Evolutionary conservation across 2,329 filamentous ascomycete genomes (phyloP).

Genomic region (Verruconis gallopava): DNA sequence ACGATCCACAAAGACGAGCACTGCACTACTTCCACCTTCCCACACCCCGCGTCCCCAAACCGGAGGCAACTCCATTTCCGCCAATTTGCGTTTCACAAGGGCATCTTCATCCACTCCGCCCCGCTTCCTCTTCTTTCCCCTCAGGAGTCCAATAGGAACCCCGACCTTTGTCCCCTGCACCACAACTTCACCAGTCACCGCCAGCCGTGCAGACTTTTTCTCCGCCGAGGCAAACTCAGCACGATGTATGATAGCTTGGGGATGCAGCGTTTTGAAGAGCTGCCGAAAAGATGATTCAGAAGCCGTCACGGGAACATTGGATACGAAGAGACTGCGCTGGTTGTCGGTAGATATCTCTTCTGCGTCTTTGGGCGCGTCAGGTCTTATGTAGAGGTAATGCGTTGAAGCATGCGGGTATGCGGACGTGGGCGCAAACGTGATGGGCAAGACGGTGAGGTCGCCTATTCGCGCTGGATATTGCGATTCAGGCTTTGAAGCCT

Average conservation of each 20-base stretch:
- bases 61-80: slow-evolving; percentile 48
- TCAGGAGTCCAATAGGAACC: slow-evolving; percentile 23
- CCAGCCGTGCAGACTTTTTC: slow-evolving; percentile 28
- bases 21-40: slow-evolving; percentile 61
- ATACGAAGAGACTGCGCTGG: slow-evolving; percentile 72
- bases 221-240: slow-evolving; percentile 58
- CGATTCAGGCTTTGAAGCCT: too few species aligned
- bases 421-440: neutral
- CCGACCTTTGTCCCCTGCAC: slow-evolving; percentile 17
- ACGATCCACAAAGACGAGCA: slow-evolving; percentile 74
- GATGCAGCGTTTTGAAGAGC: slow-evolving; percentile 52
- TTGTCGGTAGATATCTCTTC: slow-evolving; percentile 52
- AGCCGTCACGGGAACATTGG: slow-evolving; percentile 76
- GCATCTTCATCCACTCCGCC: slow-evolving; percentile 26
- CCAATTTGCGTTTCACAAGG: slow-evolving; percentile 29
- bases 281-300: slow-evolving; percentile 64
- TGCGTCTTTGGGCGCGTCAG: slow-evolving; percentile 61
- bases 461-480: neutral
- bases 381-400: slow-evolving; percentile 79
- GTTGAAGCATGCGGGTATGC: neutral
- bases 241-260: slow-evolving; percentile 56
- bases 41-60: slow-evolving; percentile 63
- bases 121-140: slow-evolving; percentile 44
- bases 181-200: slow-evolving; percentile 6
- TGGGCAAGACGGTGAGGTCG: neutral